Conservation (phyloP, 1,284 basidiomycete species). For the Cerrena zonata region DNA sequence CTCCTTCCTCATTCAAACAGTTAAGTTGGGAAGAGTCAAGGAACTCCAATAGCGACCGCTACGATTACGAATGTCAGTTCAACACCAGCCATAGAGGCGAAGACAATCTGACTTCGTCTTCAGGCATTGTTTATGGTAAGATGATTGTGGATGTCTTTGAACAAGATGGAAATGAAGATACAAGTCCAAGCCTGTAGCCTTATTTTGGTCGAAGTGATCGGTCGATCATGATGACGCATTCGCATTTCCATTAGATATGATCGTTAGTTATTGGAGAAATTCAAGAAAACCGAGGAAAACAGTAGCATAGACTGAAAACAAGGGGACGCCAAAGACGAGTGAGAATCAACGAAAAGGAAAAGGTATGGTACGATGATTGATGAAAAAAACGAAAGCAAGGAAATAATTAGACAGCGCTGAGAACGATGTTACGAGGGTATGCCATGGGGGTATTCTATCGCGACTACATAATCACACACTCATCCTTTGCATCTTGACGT, state of each 20-base stretch:
- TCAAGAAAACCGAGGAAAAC: too few relatives aligned
- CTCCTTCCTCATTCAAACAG: conserved; percentile 70
- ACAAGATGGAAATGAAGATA: too few relatives aligned
- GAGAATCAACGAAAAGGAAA: neutral
- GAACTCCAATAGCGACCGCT: conserved; percentile 57
- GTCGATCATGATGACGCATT: too few relatives aligned
- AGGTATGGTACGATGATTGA: neutral
- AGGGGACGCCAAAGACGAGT: too few relatives aligned
- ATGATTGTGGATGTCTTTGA: too few relatives aligned
- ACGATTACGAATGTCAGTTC: neutral
- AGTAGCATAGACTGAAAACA: too few relatives aligned
- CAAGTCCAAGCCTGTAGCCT: too few relatives aligned
- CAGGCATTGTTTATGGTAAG: conserved; percentile 4
- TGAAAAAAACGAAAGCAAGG: neutral
- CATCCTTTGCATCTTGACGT: conserved; percentile 84
- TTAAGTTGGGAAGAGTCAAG: conserved; percentile 60
- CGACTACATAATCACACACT: conserved; percentile 68
- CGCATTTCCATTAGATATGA: too few relatives aligned
- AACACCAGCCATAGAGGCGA: neutral
- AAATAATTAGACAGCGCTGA: conserved; percentile 1
- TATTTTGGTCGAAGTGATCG: too few relatives aligned
- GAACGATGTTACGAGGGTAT: neutral
- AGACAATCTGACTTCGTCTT: conserved; percentile 9
- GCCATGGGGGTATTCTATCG: neutral
- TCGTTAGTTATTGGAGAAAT: too few relatives aligned